Evolutionary conservation across 129 eudicot genomes (phyloP).

Genomic region (Artemisia annua): DNA sequence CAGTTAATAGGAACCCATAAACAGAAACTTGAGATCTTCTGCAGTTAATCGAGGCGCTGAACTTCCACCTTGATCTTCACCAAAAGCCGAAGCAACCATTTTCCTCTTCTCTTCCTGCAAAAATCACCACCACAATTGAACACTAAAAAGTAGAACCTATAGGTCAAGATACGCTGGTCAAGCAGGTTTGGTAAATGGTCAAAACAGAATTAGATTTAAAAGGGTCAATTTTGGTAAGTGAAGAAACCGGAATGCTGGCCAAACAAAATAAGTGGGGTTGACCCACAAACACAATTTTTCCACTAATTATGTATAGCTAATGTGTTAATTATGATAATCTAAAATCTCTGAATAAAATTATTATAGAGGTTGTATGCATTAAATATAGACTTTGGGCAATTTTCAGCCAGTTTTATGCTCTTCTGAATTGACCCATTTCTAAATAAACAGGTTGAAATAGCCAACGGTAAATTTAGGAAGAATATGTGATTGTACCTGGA

Average conservation of each 20-base stretch:
- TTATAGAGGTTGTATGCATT: too few relatives aligned
- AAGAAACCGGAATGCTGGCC: too few relatives aligned
- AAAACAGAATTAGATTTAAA: too few relatives aligned
- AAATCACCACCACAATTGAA: background rate
- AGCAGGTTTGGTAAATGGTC: too few relatives aligned
- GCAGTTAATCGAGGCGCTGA: conserved; percentile 60
- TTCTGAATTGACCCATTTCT: background rate
- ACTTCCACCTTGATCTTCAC: conserved; percentile 84
- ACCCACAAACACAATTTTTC: too few relatives aligned
- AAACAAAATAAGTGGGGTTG: too few relatives aligned
- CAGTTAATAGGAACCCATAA: conserved; percentile 34
- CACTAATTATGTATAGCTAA: too few relatives aligned
- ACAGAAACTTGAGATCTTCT: conserved; percentile 71
- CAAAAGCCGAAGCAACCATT: conserved; percentile 95
- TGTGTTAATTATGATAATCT: too few relatives aligned
- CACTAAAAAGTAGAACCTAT: background rate
- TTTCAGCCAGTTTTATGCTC: background rate
- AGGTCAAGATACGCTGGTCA: too few relatives aligned
- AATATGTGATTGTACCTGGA: conserved; percentile 50
- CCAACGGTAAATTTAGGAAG: background rate
- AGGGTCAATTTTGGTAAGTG: too few relatives aligned
- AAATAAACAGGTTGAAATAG: background rate
- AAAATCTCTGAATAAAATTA: too few relatives aligned
- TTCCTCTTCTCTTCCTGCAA: conserved; percentile 91
- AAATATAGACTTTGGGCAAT: too few relatives aligned